Evolutionary conservation across 768 basidiomycete genomes (phyloP).

Genomic region (Infundibulicybe gibba): DNA sequence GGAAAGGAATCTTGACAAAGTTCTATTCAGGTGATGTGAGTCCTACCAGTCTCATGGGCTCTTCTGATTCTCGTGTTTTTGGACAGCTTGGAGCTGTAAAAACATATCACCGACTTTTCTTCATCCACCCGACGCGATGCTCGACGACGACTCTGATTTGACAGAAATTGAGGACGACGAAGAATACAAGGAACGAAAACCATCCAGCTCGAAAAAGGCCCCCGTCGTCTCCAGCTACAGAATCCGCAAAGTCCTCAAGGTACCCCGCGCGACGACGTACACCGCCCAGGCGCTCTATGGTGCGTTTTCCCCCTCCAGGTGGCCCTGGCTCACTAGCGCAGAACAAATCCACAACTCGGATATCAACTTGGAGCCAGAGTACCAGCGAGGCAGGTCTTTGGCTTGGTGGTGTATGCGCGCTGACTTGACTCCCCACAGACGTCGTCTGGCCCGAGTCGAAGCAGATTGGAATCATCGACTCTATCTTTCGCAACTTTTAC

Average conservation of each 20-base stretch:
- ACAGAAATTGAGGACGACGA: slow-evolving; percentile 21
- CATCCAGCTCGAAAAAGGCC: slow-evolving; percentile 9
- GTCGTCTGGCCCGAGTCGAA: slow-evolving; percentile 65
- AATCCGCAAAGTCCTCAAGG: slow-evolving; percentile 40
- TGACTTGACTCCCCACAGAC: slow-evolving; percentile 27
- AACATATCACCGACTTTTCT: too few relatives aligned
- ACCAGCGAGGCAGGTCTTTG: slow-evolving; percentile 49
- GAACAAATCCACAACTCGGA: slow-evolving; percentile 58
- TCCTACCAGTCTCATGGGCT: too few relatives aligned
- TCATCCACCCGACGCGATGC: too few relatives aligned
- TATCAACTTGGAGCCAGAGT: slow-evolving; percentile 61
- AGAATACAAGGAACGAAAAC: slow-evolving; percentile 5
- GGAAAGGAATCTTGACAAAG: too few relatives aligned
- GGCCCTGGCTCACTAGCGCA: slow-evolving; percentile 13
- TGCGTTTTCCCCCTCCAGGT: slow-evolving; percentile 13
- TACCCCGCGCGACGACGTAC: slow-evolving; percentile 55
- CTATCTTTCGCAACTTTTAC: slow-evolving; percentile 59
- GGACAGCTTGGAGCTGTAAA: too few relatives aligned
- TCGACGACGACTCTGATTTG: slow-evolving; percentile 22
- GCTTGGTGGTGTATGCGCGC: neutral
- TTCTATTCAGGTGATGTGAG: too few relatives aligned
- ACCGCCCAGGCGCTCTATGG: slow-evolving; percentile 55
- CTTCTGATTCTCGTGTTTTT: too few relatives aligned
- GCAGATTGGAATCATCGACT: slow-evolving; percentile 61
- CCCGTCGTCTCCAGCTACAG: slow-evolving; percentile 13